Base-by-base conservation (phyloP, 208 protist species). In the Tritrichomonas musculus region DNA sequence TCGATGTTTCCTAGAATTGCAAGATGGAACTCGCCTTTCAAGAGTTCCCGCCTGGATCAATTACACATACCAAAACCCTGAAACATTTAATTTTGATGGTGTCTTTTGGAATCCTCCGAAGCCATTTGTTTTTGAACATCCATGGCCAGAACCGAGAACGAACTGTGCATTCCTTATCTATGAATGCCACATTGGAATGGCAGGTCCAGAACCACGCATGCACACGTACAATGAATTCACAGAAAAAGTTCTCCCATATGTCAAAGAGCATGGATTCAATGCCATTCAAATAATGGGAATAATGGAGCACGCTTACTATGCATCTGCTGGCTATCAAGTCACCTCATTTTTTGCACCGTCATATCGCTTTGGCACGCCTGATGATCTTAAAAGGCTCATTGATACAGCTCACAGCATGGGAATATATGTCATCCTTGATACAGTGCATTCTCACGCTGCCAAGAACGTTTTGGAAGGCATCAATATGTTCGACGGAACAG, bases 241-340 rank as follows among this genome's bases (percentile, higher is more conserved):
- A 53, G 92, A 95, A 11, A 93, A 94, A 47, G 92, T 98, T n/a
- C 92, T 98, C 14, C 97, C 96, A 47, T 93, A 94, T 77, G 95
- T 97, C 39, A 94, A 82, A 13, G 94, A 96, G 53, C 80, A 95
- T 0, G 97, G 97, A 13, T 98, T 98, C 93, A 98, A 96, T 72
- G 94, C 93, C 33, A 95, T 98, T 13, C 97, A 98, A 93, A 80
- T 98, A 33, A 98, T 98, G 96, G 97, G 96, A 20, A 69, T 93
- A 22, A 93, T 94, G 84, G 97, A 98, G 94, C 97, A 98, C 84
- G 95, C 97, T 0, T 98, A 98, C 93, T 98, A 98, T 93, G 97
- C 95, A 4, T 97, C 94, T 0, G 98, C 98, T 93, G 97, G 97
- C 1, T 98, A 98, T 93, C 95, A 96, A 88, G 97, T 98, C 1